Evolutionary conservation across 768 basidiomycete species (phyloP).

Genomic region (Cyathus striatus): DNA sequence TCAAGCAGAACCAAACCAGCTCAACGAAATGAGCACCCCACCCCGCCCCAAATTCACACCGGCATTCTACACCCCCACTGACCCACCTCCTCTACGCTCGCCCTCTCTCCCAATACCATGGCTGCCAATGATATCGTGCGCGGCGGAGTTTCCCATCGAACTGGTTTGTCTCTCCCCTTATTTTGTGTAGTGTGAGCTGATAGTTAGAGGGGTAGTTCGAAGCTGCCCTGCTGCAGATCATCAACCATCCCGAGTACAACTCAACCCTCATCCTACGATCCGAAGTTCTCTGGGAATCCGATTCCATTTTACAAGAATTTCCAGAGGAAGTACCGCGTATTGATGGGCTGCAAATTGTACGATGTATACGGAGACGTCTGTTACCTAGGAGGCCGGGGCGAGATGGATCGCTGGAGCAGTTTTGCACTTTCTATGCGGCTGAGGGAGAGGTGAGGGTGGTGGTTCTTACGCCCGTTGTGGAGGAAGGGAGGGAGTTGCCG

Average conservation of each 20-base stretch:
- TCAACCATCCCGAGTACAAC: slow-evolving; percentile 91
- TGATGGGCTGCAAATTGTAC: slow-evolving; percentile 29
- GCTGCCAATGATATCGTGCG: slow-evolving; percentile 35
- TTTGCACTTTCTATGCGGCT: slow-evolving; percentile 61
- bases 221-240: slow-evolving; percentile 60
- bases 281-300: slow-evolving; percentile 49
- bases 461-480: slow-evolving; percentile 55
- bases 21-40: too few species aligned
- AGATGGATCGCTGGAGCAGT: slow-evolving; percentile 70
- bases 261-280: slow-evolving; percentile 87
- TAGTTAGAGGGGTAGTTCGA: slow-evolving; percentile 53
- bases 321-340: slow-evolving; percentile 30
- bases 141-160: slow-evolving; percentile 34
- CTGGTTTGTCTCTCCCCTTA: slow-evolving; percentile 25
- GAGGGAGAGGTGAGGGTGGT: slow-evolving; percentile 23
- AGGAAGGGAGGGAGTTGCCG: slow-evolving; percentile 48
- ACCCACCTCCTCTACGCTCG: too few species aligned
- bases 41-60: too few species aligned
- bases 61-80: too few species aligned
- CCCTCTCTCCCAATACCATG: too few species aligned
- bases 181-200: slow-evolving; percentile 5
- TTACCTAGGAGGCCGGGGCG: slow-evolving; percentile 77
- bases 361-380: slow-evolving; percentile 60
- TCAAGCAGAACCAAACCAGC: too few species aligned
- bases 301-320: slow-evolving; percentile 23